Evolutionary conservation across 345 rosid genomes (phyloP), one percentile per base, ranked within the genome.

Genomic region (Populus alba): DNA sequence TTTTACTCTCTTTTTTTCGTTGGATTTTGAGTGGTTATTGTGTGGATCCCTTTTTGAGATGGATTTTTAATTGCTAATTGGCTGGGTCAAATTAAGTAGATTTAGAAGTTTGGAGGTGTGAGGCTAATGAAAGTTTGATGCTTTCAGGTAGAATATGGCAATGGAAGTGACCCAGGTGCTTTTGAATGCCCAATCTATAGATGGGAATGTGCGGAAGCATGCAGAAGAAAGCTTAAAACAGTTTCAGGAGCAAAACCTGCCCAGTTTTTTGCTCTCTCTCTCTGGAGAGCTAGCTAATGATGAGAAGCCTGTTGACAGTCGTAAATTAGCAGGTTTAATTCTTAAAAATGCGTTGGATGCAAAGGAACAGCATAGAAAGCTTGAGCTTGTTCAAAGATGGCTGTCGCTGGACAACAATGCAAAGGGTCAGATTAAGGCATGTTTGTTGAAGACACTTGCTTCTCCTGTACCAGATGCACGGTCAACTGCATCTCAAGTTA

Each of bases 131-230:
- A 27, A 16, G 74, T 37, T 71, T 43, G 49, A 74, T 33, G 16
- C 41, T 69, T 65, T 43, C 83, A 81, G 79, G 63, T 77, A 73
- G 33, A 76, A 23, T 39, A 82, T 81, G 85, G 85, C 85, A 0
- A 83, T 86, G 89, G 95, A 90, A 78, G 89, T 91, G 61, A 91
- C 95, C 7, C 90, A 90, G 86, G 83, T 91, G 83, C 95, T 91
- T 68, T 75, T 91, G 80, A 88, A 88, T 83, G 95, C 95, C 70
- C 95, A 91, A 81, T 81, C 95, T 27, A 87, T 90, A 39, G 95
- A 91, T 77, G 90, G 92, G 71, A 84, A 82, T 66, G 89, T 91
- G 41, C 90, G 91, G 38, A 89, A 88, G 79, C 92, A 87, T 62
- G 93, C 95, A 6, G 95, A 91, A 81, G 95, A 91, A 72, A 90